phyloP scores from a whole-genome alignment of 352 stramenopile species.

The Albugo laibachii region DNA sequence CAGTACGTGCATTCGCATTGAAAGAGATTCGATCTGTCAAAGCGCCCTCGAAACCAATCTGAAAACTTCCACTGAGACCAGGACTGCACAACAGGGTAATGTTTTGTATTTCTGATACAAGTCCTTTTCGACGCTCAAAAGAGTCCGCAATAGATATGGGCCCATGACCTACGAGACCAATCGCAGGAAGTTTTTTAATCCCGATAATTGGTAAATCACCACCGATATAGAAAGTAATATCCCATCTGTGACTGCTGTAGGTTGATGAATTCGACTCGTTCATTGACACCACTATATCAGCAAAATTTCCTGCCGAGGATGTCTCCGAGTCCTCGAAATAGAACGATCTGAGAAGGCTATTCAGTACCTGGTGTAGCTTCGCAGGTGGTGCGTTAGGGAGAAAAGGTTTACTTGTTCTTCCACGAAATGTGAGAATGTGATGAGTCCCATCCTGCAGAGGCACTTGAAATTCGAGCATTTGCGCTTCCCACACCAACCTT shows the following conservation, averaged over 20 bases:
- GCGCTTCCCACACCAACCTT: conserved; percentile 3
- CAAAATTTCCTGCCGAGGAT: conserved; percentile 1
- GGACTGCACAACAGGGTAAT: conserved; percentile 5
- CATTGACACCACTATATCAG: conserved; percentile 2
- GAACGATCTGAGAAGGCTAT: conserved; percentile 3
- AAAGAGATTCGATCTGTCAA: conserved; percentile 3
- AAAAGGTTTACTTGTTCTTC: conserved; percentile 1
- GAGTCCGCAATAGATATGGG: conserved; percentile 1
- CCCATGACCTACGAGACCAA: conserved; percentile 5
- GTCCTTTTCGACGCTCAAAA: conserved; percentile 7
- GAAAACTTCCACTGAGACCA: conserved; percentile 6
- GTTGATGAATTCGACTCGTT: conserved; percentile 1
- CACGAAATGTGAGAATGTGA: too few relatives aligned
- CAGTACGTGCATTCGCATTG: conserved; percentile 1
- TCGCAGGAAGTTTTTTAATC: background rate
- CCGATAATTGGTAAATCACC: conserved; percentile 8
- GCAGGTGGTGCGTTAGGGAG: conserved; percentile 4
- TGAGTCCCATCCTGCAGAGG: too few relatives aligned
- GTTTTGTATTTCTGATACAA: conserved; percentile 10
- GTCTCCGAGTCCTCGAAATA: background rate
- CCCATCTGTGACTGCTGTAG: conserved; percentile 10
- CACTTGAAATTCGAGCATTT: background rate
- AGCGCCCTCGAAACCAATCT: conserved; percentile 3
- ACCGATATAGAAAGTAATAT: conserved; percentile 14
- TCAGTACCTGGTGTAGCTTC: background rate